Percentiles rank a stretch among this genome's conserved stretches.
These are phyloP conservation scores for Cyberlindnera veronae DNA, from an alignment of 805 yeast genomes.

Conservation along the genomic window DNA sequence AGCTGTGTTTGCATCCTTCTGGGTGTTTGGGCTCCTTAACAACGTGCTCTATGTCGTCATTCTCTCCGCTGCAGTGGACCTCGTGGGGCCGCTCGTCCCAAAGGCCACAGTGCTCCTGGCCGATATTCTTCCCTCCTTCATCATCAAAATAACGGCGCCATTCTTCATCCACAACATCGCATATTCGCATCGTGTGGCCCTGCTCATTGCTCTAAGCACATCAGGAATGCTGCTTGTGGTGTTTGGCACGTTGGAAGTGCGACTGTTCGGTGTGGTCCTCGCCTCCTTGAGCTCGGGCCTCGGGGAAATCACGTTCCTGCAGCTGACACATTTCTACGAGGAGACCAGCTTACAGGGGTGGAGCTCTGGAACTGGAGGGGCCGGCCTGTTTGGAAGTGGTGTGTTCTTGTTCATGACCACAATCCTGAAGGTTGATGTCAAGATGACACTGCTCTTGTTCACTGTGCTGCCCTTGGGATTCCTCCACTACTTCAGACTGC, in stretches of 20 bases:
- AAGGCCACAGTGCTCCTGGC: slow-evolving; percentile 83
- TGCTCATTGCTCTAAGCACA: slow-evolving; percentile 55
- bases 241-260: slow-evolving; percentile 33
- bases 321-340: slow-evolving; percentile 74
- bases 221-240: slow-evolving; percentile 70
- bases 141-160: slow-evolving; percentile 70
- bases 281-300: slow-evolving; percentile 86
- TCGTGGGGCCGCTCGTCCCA: slow-evolving; percentile 80
- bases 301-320: slow-evolving; percentile 88
- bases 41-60: slow-evolving; percentile 90
- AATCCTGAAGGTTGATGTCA: slow-evolving; percentile 53
- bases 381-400: slow-evolving; percentile 84
- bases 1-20: slow-evolving; percentile 49
- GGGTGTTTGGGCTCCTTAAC: slow-evolving; percentile 82
- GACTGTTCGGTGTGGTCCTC: slow-evolving; percentile 65
- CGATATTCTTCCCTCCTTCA: slow-evolving; percentile 81
- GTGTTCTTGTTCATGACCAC: slow-evolving; percentile 70
- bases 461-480: slow-evolving; percentile 54
- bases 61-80: slow-evolving; percentile 85
- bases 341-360: slow-evolving; percentile 72
- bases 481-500: slow-evolving; percentile 33
- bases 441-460: slow-evolving; percentile 53
- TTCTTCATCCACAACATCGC: slow-evolving; percentile 68
- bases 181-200: slow-evolving; percentile 50
- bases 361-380: slow-evolving; percentile 95